Percentiles rank a stretch among this genome's conserved stretches.
phyloP scores from a whole-genome alignment of 495 filamentous ascomycete genomes.

The Penicillium mononematosum region DNA sequence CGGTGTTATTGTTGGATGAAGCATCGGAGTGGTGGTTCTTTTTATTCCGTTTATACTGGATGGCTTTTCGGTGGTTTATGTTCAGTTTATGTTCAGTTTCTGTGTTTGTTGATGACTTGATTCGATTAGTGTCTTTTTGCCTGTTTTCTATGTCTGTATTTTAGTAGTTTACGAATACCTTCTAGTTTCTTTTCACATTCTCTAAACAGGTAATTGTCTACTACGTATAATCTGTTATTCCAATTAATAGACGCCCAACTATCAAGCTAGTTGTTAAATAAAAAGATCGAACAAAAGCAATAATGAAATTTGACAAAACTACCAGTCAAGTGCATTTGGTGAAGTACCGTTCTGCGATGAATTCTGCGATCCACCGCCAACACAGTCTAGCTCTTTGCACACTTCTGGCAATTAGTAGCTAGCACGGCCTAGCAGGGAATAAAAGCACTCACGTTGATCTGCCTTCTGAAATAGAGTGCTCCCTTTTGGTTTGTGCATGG shows the following conservation, averaged over 20 bases:
- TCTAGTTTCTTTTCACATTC: not conserved
- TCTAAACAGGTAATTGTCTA: not conserved
- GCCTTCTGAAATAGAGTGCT: slow-evolving; percentile 36
- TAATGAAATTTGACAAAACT: not conserved
- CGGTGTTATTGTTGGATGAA: not conserved
- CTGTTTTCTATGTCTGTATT: not conserved
- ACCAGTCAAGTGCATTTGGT: slow-evolving; percentile 23
- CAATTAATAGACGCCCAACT: not conserved
- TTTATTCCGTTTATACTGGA: not conserved
- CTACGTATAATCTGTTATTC: not conserved
- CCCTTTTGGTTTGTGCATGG: slow-evolving; percentile 31
- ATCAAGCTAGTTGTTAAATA: not conserved
- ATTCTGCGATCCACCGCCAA: slow-evolving; percentile 14
- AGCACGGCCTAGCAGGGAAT: not conserved
- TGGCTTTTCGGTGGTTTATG: not conserved
- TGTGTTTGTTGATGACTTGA: not conserved
- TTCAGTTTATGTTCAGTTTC: not conserved
- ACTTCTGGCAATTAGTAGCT: slow-evolving; percentile 17
- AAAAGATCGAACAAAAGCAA: not conserved
- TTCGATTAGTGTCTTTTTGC: not conserved
- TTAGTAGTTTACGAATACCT: not conserved
- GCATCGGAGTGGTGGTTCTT: not conserved
- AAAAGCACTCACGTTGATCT: slow-evolving; percentile 31
- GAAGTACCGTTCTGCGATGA: slow-evolving; percentile 14
- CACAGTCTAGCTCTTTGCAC: slow-evolving; percentile 39